Evolutionary conservation across 2,329 filamentous ascomycete species (phyloP).

Genomic region (Diaporthe velutina): DNA sequence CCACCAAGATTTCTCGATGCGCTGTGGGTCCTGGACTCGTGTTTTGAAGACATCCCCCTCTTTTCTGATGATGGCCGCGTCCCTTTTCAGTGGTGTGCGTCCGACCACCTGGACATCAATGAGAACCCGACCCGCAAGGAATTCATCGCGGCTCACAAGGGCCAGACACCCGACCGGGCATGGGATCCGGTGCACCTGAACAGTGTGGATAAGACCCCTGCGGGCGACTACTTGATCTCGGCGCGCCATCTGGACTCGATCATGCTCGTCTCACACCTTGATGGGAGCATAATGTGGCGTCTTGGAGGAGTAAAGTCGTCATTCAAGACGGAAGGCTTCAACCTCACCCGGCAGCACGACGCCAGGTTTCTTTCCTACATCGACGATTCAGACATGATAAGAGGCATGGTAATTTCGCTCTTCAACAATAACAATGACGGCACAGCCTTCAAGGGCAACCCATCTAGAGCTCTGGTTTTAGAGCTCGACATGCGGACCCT

Average conservation of each 20-base stretch:
- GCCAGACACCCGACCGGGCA: conserved; percentile 42
- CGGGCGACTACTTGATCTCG: conserved; percentile 64
- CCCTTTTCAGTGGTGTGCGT: conserved; percentile 32
- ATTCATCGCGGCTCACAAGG: neutral
- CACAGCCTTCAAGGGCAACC: conserved; percentile 13
- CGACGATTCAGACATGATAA: neutral
- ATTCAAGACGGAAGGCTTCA: conserved; percentile 12
- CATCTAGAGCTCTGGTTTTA: conserved; percentile 37
- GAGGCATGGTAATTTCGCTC: conserved; percentile 50
- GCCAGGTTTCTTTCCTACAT: conserved; percentile 64
- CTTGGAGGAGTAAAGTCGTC: conserved; percentile 36
- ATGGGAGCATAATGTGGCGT: conserved; percentile 62
- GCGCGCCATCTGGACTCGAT: conserved; percentile 61
- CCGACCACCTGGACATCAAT: conserved; percentile 20
- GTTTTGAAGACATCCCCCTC: conserved; percentile 27
- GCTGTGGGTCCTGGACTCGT: conserved; percentile 31
- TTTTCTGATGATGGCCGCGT: neutral
- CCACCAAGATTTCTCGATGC: conserved; percentile 19
- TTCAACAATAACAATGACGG: conserved; percentile 61
- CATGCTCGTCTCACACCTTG: conserved; percentile 58
- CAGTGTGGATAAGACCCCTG: conserved; percentile 63
- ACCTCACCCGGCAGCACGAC: conserved; percentile 61
- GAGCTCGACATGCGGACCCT: conserved; percentile 39
- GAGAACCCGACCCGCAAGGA: conserved; percentile 16
- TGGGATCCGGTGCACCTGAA: conserved; percentile 71